Evolutionary conservation across 1,139 yeast genomes (phyloP).

Genomic region (Geotrichum reessii): DNA sequence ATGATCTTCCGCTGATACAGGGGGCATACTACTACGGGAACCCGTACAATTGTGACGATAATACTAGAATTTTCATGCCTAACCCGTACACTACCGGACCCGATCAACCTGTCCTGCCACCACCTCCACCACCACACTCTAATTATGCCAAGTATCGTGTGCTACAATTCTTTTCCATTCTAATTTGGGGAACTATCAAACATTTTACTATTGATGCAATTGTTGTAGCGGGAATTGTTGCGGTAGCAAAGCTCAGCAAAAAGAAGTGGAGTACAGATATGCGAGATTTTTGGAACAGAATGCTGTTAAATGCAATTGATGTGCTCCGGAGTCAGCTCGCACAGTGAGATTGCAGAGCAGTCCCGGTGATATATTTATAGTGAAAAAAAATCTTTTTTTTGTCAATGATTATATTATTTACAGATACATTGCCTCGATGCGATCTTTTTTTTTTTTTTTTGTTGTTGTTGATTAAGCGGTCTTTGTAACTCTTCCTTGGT

Average conservation of each 20-base stretch:
- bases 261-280: not conserved
- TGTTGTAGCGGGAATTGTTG: slow-evolving; percentile 1
- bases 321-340: not conserved
- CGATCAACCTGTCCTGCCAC: not conserved
- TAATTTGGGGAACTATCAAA: slow-evolving; percentile 4
- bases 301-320: not conserved
- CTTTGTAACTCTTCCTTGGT: not conserved
- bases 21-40: not conserved
- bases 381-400: not conserved
- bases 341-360: not conserved
- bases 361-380: not conserved
- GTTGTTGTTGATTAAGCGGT: too few species aligned
- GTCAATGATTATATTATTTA: too few species aligned
- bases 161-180: not conserved
- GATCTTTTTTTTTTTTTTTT: too few species aligned
- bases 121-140: not conserved
- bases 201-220: slow-evolving; percentile 4
- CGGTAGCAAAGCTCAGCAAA: not conserved
- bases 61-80: not conserved
- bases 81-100: not conserved
- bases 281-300: not conserved
- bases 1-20: not conserved
- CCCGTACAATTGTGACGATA: not conserved
- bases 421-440: too few species aligned
- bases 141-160: not conserved